These are phyloP conservation scores for Vitis hybrid DNA, from an alignment of 177 flowering plant species.

Conservation along the genomic window DNA sequence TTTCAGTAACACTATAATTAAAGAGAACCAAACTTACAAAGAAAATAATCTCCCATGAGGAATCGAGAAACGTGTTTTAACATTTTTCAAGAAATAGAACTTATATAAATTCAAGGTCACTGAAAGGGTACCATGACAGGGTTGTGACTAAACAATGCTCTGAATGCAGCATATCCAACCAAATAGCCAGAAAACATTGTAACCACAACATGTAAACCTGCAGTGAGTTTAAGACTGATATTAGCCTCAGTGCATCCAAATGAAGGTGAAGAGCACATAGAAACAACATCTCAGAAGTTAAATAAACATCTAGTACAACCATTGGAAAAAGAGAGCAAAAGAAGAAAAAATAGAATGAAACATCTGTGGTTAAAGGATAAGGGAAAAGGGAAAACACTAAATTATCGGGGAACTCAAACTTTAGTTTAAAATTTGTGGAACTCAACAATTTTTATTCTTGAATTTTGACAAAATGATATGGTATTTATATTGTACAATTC, in stretches of 20 bases:
- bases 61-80: neutral
- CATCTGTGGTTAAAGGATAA: too few relatives aligned
- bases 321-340: too few relatives aligned
- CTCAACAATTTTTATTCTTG: too few relatives aligned
- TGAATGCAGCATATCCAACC: constrained; percentile 83
- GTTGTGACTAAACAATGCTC: constrained; percentile 75
- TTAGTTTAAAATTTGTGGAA: too few relatives aligned
- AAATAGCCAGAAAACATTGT: constrained; percentile 90
- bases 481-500: too few relatives aligned
- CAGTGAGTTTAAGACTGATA: neutral
- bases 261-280: neutral
- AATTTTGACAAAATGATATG: too few relatives aligned
- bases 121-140: constrained; percentile 60
- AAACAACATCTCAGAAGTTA: neutral
- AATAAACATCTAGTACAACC: too few relatives aligned
- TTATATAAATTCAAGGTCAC: neutral
- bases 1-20: neutral
- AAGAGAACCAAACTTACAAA: neutral
- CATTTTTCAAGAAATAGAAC: neutral
- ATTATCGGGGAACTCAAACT: too few relatives aligned
- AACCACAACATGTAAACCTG: constrained; percentile 86
- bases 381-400: too few relatives aligned
- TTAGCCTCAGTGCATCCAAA: too few relatives aligned
- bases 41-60: neutral
- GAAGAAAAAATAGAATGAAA: too few relatives aligned